Percentiles rank a stretch among this genome's conserved stretches.
Evolutionary conservation across 768 basidiomycete genomes (phyloP).

Genomic region (Auricularia sp.): DNA sequence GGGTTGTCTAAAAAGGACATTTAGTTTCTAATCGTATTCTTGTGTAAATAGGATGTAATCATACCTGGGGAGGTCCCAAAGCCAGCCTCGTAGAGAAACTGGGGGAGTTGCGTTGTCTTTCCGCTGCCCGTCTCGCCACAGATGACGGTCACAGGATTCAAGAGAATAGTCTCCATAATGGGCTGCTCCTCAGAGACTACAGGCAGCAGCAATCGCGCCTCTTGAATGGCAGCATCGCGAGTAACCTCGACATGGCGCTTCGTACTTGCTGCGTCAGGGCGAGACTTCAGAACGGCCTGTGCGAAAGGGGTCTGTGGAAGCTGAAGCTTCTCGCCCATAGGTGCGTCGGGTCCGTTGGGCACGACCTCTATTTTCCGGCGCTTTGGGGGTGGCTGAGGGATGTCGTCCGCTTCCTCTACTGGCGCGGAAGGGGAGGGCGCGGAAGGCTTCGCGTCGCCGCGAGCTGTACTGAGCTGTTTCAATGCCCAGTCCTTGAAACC

Average conservation of each 20-base stretch:
- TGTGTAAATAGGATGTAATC: too few species aligned
- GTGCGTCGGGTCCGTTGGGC: conserved; percentile 53
- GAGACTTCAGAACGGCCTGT: conserved; percentile 25
- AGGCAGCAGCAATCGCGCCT: conserved; percentile 69
- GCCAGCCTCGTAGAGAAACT: conserved; percentile 95
- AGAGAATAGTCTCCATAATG: conserved; percentile 82
- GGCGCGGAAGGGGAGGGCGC: conserved; percentile 1
- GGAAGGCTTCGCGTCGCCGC: conserved; percentile 8
- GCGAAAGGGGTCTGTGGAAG: conserved; percentile 61
- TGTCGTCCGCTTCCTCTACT: not conserved
- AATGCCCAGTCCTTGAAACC: conserved; percentile 89
- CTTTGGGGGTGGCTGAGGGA: conserved; percentile 1
- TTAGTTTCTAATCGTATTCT: too few species aligned
- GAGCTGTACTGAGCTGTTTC: conserved; percentile 47
- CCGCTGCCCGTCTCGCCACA: conserved; percentile 96
- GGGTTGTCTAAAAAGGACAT: conserved; percentile 60
- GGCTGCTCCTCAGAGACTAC: conserved; percentile 89
- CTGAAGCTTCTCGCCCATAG: conserved; percentile 61
- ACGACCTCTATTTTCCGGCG: conserved; percentile 16
- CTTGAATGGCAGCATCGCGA: conserved; percentile 63
- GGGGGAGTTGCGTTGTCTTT: conserved; percentile 96
- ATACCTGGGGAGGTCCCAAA: conserved; percentile 68
- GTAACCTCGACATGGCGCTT: conserved; percentile 34
- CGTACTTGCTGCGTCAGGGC: conserved; percentile 12
- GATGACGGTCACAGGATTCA: conserved; percentile 80